Evolutionary conservation across 2,329 filamentous ascomycete species (phyloP).

Genomic region (Neofusicoccum sp.): DNA sequence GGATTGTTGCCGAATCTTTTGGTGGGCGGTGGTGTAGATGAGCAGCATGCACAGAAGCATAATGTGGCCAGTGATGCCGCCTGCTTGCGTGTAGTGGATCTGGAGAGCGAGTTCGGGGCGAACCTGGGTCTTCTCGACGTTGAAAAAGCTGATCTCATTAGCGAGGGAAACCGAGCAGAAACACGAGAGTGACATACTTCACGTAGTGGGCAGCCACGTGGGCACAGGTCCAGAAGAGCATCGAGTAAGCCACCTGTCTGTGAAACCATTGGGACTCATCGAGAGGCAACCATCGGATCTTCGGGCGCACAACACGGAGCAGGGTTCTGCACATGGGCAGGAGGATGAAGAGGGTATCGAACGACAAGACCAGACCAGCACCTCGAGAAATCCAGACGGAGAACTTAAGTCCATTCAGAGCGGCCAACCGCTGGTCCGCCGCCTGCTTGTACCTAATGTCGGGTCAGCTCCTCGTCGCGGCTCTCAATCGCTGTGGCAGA

Average conservation of each 20-base stretch:
- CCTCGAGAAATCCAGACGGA: constrained; percentile 97
- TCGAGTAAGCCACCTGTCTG: constrained; percentile 85
- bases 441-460: constrained; percentile 75
- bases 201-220: constrained; percentile 88
- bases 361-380: constrained; percentile 80
- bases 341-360: constrained; percentile 85
- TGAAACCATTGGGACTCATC: constrained; percentile 98
- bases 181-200: constrained; percentile 65
- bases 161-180: background rate
- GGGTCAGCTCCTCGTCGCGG: constrained; percentile 22
- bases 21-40: constrained; percentile 95
- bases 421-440: constrained; percentile 66
- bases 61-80: constrained; percentile 91
- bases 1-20: constrained; percentile 91
- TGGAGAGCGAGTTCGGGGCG: constrained; percentile 79
- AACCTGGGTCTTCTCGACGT: constrained; percentile 84
- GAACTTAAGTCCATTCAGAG: constrained; percentile 78
- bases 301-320: constrained; percentile 81
- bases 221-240: constrained; percentile 78
- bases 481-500: constrained; percentile 11
- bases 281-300: constrained; percentile 84
- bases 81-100: constrained; percentile 88
- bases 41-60: constrained; percentile 99
- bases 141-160: constrained; percentile 75
- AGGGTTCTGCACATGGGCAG: constrained; percentile 94